Percentiles rank a stretch among this genome's conserved stretches.
Evolutionary conservation across 116 monocot genomes (phyloP).

Genomic region (Iris pallida): DNA sequence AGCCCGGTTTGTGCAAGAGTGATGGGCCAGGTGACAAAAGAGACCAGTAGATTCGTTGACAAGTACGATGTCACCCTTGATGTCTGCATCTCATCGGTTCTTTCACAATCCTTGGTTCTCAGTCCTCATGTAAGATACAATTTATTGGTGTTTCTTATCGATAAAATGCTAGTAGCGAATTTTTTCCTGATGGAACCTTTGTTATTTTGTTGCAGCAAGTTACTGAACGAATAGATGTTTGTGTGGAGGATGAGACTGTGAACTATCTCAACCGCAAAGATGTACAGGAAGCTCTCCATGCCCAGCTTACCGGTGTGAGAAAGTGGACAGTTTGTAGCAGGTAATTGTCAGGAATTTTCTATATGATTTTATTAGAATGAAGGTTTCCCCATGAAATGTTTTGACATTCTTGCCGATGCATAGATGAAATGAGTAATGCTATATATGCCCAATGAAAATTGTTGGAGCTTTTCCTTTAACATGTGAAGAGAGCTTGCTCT

Average conservation of each 20-base stretch:
- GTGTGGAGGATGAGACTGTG: constrained; percentile 85
- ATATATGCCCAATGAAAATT: too few species aligned
- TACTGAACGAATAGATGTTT: constrained; percentile 60
- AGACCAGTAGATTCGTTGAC: constrained; percentile 90
- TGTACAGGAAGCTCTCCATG: constrained; percentile 72
- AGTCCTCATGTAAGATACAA: constrained; percentile 49
- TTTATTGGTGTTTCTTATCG: neutral
- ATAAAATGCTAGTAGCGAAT: neutral
- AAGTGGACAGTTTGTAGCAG: constrained; percentile 85
- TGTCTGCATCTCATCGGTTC: constrained; percentile 74
- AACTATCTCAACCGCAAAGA: constrained; percentile 80
- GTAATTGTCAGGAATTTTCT: constrained; percentile 16
- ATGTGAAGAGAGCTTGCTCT: too few species aligned
- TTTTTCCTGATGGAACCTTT: neutral
- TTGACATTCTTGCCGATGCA: too few species aligned
- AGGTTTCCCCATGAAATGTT: too few species aligned
- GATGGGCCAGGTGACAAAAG: constrained; percentile 70
- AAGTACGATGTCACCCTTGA: constrained; percentile 95
- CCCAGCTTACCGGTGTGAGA: constrained; percentile 38
- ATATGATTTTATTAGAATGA: neutral
- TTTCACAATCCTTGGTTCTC: constrained; percentile 63
- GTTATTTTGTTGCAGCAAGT: constrained; percentile 36
- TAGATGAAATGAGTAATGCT: too few species aligned
- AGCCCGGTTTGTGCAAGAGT: constrained; percentile 62
- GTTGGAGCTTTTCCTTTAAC: too few species aligned